A percentile compares a stretch with the other conserved stretches of the same genome.
Evolutionary conservation across 495 filamentous ascomycete genomes (phyloP).

Genomic region (Aspergillus nidulans): DNA sequence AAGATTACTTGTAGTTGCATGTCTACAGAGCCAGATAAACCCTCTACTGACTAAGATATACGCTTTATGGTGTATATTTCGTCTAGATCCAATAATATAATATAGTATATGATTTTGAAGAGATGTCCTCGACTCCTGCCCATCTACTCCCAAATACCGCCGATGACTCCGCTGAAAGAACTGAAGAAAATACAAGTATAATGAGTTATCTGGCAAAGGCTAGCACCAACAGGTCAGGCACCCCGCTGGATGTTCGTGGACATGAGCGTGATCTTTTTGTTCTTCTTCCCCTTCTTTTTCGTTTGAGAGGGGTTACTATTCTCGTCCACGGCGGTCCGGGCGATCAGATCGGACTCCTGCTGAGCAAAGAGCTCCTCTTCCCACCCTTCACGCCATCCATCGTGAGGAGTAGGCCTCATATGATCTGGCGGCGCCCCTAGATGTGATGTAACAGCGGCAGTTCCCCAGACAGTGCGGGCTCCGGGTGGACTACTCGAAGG

Average conservation of each 20-base stretch:
- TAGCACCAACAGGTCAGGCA: conserved; percentile 33
- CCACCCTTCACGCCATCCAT: conserved; percentile 82
- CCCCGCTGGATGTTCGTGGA: conserved; percentile 72
- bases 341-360: conserved; percentile 37
- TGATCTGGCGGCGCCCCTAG: conserved; percentile 41
- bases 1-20: background rate
- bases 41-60: no score
- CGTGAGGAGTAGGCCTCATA: conserved; percentile 41
- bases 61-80: background rate
- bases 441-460: conserved; percentile 53
- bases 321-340: conserved; percentile 29
- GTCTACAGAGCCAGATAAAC: no score
- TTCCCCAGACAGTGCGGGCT: conserved; percentile 84
- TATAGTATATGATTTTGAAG: background rate
- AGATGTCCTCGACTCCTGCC: background rate
- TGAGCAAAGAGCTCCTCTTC: conserved; percentile 60
- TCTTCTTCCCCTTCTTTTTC: conserved; percentile 77
- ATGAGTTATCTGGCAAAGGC: background rate
- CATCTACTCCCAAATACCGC: conserved; percentile 4
- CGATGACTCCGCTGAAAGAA: background rate
- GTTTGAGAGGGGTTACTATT: conserved; percentile 22
- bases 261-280: conserved; percentile 93
- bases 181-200: background rate
- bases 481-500: conserved; percentile 75
- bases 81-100: background rate